Conservation (phyloP, 1,284 basidiomycete genomes). For the Athelia sp. region DNA sequence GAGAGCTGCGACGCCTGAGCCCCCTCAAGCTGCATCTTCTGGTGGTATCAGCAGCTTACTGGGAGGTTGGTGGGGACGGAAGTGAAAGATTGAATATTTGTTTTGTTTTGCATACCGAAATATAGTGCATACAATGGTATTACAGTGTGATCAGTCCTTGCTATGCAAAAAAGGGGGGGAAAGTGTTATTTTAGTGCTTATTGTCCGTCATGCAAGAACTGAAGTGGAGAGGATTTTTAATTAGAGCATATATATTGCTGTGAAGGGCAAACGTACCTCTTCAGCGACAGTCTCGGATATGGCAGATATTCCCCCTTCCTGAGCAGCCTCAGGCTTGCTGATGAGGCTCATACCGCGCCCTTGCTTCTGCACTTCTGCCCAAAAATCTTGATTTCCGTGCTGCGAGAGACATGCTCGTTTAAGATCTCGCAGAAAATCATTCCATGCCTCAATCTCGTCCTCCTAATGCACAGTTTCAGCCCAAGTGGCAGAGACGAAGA, state of each 20-base stretch:
- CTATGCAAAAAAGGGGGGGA: background rate
- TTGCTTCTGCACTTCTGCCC: constrained; percentile 47
- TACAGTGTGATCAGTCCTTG: background rate
- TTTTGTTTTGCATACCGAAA: background rate
- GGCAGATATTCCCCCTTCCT: constrained; percentile 47
- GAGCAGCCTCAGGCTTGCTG: constrained; percentile 53
- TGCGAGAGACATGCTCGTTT: constrained; percentile 46
- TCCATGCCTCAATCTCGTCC: constrained; percentile 78
- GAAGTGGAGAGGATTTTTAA: background rate
- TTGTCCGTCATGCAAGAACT: background rate
- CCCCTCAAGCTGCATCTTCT: constrained; percentile 19
- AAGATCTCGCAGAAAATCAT: constrained; percentile 54
- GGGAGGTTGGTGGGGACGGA: constrained; percentile 53
- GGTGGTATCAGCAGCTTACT: constrained; percentile 39
- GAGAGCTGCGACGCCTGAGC: constrained; percentile 35
- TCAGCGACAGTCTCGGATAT: constrained; percentile 45
- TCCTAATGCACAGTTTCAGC: constrained; percentile 38
- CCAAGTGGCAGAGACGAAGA: background rate
- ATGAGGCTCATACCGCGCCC: constrained; percentile 59
- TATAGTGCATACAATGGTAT: background rate
- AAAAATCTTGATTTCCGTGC: constrained; percentile 61
- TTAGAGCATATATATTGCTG: background rate
- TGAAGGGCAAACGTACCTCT: constrained; percentile 31
- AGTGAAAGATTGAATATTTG: background rate
- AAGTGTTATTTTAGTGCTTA: background rate